Conservation (phyloP, 805 yeast genomes). For the Vanderwaltozyma yarrowii region DNA sequence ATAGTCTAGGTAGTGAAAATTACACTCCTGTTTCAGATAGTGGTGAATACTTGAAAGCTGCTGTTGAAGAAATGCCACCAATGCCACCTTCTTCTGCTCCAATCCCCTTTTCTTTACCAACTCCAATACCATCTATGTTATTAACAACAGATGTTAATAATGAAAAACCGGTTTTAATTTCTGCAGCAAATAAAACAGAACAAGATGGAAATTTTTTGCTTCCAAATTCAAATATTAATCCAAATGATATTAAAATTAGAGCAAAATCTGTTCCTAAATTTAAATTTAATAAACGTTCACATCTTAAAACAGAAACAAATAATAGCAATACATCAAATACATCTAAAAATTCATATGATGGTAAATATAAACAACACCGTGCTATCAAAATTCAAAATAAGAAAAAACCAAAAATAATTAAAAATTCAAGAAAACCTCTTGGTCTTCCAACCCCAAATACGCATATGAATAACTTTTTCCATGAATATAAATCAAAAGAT, state of each 20-base stretch:
- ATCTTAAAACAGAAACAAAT: conserved; percentile 2
- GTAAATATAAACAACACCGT: conserved; percentile 8
- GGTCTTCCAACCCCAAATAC: conserved; percentile 53
- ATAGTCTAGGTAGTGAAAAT: conserved; percentile 26
- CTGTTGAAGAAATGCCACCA: conserved; percentile 11
- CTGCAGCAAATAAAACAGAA: too few relatives aligned
- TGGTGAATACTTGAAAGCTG: conserved; percentile 10
- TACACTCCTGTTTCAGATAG: conserved; percentile 24
- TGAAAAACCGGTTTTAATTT: conserved; percentile 1
- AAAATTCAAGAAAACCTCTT: conserved; percentile 44
- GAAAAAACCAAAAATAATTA: conserved; percentile 20
- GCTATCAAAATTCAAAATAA: conserved; percentile 21
- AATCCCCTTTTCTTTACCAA: conserved; percentile 22
- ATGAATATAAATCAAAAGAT: conserved; percentile 24
- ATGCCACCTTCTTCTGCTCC: conserved; percentile 23
- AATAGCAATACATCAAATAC: background rate
- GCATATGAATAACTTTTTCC: conserved; percentile 32
- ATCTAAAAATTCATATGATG: conserved; percentile 6
- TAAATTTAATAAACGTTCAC: conserved; percentile 22
- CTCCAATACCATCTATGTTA: conserved; percentile 18
- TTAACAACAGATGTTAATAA: background rate
- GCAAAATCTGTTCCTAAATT: conserved; percentile 26
- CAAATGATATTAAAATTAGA: conserved; percentile 11
- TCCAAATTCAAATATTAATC: too few relatives aligned
- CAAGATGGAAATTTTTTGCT: too few relatives aligned